Base-by-base conservation (phyloP, 2,329 filamentous ascomycete species). In the Zalaria sp. region DNA sequence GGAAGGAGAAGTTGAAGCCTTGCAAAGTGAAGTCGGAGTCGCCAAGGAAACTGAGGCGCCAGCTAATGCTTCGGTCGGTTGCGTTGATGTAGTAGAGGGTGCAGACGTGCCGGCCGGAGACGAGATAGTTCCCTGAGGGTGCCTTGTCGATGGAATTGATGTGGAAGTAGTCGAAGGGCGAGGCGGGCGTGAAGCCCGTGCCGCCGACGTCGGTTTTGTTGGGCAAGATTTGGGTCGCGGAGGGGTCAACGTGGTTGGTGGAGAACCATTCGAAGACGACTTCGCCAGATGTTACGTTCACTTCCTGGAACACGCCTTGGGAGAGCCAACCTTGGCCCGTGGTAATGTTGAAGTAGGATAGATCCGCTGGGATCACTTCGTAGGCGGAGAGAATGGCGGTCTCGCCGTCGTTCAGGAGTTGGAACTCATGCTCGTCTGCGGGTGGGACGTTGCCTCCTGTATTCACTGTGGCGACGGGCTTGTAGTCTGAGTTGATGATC, bases 191-290 rank as follows among this genome's bases (percentile, higher is more conserved):
- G 44, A 65, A 51, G n/a, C 64, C 66, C 34, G 62, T 61, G 25
- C 66, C 65, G 10, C 62, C 50, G 0, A 50, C 47, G 36, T 54
- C 53, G 31, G 50, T 51, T 26, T 56, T 55, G 31, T 56, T 55
- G 5, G 63, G 60, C 39, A 51, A 52, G 36, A 65, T 64, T 26
- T 46, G 39, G n/a, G 46, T 51, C 62, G 65, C 65, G 34, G 62
- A 57, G 1, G 67, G 68, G 11, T 60, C 55, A 18, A 73, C 59
- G 51, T 74, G 67, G 36, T 74, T 68, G 2, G 73, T 54, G 45
- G 66, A 68, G 35, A 59, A 63, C 73, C 72, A 76, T 46, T 75
- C 71, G 46, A 75, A 77, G 8, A 75, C 49, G 2, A 76, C 54
- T 27, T 68, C 57, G 3, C 71, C 69, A 4, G 67, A 71, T 27